Evolutionary conservation across 1,284 basidiomycete genomes (phyloP), one percentile per base, ranked within the genome.

Genomic region (Phylloporus sp.): DNA sequence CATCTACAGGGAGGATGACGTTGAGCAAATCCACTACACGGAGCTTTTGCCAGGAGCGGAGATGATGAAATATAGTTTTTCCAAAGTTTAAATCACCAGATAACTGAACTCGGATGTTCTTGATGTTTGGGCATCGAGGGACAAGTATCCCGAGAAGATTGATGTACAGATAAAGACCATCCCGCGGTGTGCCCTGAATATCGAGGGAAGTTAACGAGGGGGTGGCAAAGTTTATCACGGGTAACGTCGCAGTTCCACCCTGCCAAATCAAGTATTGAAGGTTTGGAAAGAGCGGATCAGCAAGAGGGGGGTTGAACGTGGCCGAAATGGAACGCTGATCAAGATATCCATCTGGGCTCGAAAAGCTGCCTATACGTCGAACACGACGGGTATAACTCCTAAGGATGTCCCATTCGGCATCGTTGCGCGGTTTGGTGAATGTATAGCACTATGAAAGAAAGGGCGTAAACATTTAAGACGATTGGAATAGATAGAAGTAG

Each of bases 251-350:
- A 4, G 17, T 43, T 2, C 43, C 67, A 11, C 59, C 66, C 35
- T 71, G 41, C 63, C 69, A 70, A 29, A 39, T 35, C 39, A 71
- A 47, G 37, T 35, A 56, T 20, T 47, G 58, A 68, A 65, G 60
- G 47, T 71, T 68, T 15, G 66, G 58, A 37, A 67, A 63, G n/a
- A 68, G 61, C 1, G 66, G 43, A 1, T 45, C 43, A 37, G 20
- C 25, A 20, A 64, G 27, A 37, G 27, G 49, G 4, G 41, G 5
- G 63, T 47, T 11, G 25, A 64, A 70, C 4, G 45, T 47, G 17
- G 25, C 29, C 20, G 43, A 55, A 11, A 70, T 53, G 39, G 37
- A 60, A 12, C 4, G 39, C 32, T 11, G 35, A 49, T 62, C n/a
- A 17, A 62, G 60, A 37, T 14, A 56, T 17, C 65, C 49, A 32